Conservation (phyloP, 345 rosid species). For the Adansonia digitata region DNA sequence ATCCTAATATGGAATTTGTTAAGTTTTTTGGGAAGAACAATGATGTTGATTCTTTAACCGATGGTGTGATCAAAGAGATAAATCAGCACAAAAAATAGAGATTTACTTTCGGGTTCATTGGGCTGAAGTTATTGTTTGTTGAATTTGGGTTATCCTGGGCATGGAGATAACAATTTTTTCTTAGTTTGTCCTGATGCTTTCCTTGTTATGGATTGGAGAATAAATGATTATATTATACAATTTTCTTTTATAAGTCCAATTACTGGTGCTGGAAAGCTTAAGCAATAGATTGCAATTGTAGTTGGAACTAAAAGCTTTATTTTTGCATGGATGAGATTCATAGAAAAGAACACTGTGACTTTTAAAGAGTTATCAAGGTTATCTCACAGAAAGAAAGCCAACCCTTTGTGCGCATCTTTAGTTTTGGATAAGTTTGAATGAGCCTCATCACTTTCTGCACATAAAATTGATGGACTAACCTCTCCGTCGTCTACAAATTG, state of each 20-base stretch:
- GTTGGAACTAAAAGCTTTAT: neutral
- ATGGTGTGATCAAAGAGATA: slow-evolving; percentile 71
- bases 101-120: neutral
- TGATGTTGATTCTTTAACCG: slow-evolving; percentile 64
- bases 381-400: no score
- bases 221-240: neutral
- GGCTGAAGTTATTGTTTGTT: neutral
- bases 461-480: neutral
- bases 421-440: neutral
- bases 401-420: neutral
- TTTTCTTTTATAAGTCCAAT: neutral
- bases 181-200: neutral
- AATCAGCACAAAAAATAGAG: slow-evolving; percentile 45
- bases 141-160: neutral
- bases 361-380: no score
- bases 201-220: neutral
- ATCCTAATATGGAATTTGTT: slow-evolving; percentile 79
- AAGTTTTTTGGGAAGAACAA: slow-evolving; percentile 92
- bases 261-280: neutral
- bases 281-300: neutral
- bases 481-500: neutral
- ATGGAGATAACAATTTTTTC: neutral
- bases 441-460: neutral
- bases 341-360: no score
- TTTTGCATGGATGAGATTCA: neutral